Percentiles rank a stretch among this genome's conserved stretches.
Evolutionary conservation across 768 basidiomycete species (phyloP).

Genomic region (Panellus pusillus): DNA sequence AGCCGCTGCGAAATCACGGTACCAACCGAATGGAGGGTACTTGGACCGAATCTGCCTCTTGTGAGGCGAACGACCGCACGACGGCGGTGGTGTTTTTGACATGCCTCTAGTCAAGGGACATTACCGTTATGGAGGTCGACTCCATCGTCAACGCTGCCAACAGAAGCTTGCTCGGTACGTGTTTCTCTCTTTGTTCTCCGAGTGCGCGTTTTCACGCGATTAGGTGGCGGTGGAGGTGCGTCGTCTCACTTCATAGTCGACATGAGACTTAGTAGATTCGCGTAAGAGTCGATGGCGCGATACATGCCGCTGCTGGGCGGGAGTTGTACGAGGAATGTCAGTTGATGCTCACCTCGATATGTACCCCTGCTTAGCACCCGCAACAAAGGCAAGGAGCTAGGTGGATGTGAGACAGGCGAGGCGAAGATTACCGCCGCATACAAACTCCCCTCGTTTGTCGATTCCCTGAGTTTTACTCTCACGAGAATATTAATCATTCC

Average conservation of each 20-base stretch:
- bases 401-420: slow-evolving; percentile 69
- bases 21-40: slow-evolving; percentile 36
- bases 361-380: neutral
- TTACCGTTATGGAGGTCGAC: slow-evolving; percentile 70
- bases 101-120: slow-evolving; percentile 63
- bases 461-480: neutral
- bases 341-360: slow-evolving; percentile 19
- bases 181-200: neutral
- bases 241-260: slow-evolving; percentile 2
- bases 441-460: slow-evolving; percentile 65
- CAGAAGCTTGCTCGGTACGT: slow-evolving; percentile 62
- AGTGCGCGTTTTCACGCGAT: neutral
- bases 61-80: slow-evolving; percentile 41
- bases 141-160: slow-evolving; percentile 86
- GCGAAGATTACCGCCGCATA: slow-evolving; percentile 82
- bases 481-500: neutral
- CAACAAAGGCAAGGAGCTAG: slow-evolving; percentile 54
- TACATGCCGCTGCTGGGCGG: slow-evolving; percentile 73
- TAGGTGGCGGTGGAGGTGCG: slow-evolving; percentile 79
- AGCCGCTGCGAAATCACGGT: slow-evolving; percentile 30
- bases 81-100: slow-evolving; percentile 1
- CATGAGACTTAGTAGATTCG: neutral
- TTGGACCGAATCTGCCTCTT: slow-evolving; percentile 66
- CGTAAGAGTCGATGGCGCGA: slow-evolving; percentile 73
- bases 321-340: slow-evolving; percentile 69